Base-by-base conservation (phyloP, 2,329 filamentous ascomycete species). In the Diplodia scrobiculata region DNA sequence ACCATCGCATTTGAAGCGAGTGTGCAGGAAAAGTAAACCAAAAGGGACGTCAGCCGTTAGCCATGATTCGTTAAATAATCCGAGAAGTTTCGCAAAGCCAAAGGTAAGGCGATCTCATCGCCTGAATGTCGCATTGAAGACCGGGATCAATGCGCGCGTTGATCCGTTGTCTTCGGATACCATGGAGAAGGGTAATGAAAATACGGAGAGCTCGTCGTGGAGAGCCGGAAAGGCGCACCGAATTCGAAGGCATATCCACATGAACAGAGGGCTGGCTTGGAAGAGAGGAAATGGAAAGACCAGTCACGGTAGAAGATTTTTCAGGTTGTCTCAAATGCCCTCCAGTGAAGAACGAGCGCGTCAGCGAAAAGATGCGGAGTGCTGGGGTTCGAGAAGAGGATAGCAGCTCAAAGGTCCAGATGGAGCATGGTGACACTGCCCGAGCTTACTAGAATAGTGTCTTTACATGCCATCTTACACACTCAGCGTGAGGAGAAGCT, bases 11-110 rank as follows among this genome's bases (percentile, higher is more conserved):
- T 45, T 11, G 14, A n/a, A 47, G 32, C 27, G 54, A 53, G 50
- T 38, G 53, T n/a, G 25, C 53, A 29, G 34, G 9, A 36, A 19
- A 29, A 25, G 36, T 47, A 32, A 54, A 55, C 38, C 62, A 65
- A 54, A 65, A n/a, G 17, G 17, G 17, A 34, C 36, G 34, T 48
- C 17, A 60, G 21, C 41, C 52, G 9, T 32, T 48, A 60, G 55
- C 27, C 55, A 32, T 60, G 38, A 17, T 60, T 34, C 55, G 25
- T 45, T 41, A 60, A 17, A 34, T 48, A 48, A 27, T 21, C 25
- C 11, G 29, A 27, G 21, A 47, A 5, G 36, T 47, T 25, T 9
- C 41, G 29, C 14, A 53, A 25, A 27, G 38, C n/a, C 62, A 48
- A 34, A n/a, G n/a, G n/a, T 47, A 5, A 6, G 38, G 14, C 51